Percentiles rank a stretch among this genome's conserved stretches.
These are phyloP conservation scores for Cruciata laevipes DNA, from an alignment of 257 asterid genomes.

Conservation along the genomic window DNA sequence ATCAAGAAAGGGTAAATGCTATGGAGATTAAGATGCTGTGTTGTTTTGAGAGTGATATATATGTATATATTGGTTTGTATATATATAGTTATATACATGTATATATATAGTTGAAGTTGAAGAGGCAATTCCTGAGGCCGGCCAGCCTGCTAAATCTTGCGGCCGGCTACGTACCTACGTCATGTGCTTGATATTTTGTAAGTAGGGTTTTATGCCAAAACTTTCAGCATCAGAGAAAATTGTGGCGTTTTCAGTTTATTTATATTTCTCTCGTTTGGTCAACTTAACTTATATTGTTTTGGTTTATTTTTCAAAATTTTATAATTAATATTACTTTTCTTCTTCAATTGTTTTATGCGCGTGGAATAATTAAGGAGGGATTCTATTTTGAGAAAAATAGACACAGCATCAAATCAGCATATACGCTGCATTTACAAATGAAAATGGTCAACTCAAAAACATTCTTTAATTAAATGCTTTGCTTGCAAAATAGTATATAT, in stretches of 20 bases:
- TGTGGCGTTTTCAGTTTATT: neutral
- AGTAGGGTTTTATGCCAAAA: neutral
- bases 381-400: neutral
- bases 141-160: conserved; percentile 15
- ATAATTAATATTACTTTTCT: no score
- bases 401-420: neutral
- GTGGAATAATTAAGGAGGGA: no score
- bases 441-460: no score
- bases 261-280: neutral
- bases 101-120: neutral
- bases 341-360: no score
- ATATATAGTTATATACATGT: no score
- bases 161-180: conserved; percentile 17
- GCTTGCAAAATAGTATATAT: no score
- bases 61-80: neutral
- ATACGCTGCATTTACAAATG: neutral
- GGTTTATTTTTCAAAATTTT: neutral
- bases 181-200: neutral
- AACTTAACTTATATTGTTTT: conserved; percentile 4
- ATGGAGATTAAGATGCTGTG: no score
- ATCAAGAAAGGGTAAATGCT: no score
- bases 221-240: neutral
- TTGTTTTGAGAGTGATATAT: no score
- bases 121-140: neutral
- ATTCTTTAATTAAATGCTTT: no score